Evolutionary conservation across 805 yeast genomes (phyloP), one percentile per base, ranked within the genome.

Genomic region (Saccharomycopsis javanensis): DNA sequence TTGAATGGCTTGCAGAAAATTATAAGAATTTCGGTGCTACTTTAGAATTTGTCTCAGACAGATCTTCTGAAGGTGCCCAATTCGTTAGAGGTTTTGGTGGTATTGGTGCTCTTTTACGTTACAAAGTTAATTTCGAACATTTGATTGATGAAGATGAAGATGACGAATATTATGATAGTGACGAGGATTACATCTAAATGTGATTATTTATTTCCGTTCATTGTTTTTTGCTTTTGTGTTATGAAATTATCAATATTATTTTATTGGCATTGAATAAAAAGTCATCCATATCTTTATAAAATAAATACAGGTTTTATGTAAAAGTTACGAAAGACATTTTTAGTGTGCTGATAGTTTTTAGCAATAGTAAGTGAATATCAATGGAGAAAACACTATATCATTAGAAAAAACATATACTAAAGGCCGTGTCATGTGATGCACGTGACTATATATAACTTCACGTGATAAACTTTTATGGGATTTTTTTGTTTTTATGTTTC

Each of bases 61-160:
- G 89, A 75, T 87, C 96, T 23, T 85, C 96, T 50, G 99, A 94
- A 75, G 99, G 99, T 78, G 96, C 98, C 51, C 99, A 94, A 77
- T 94, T 94, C 73, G 95, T 86, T 60, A 85, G 83, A 66, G 99
- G 99, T 60, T 94, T 94, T 69, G 99, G 99, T 86, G 99, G 99
- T 75, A 81, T 94, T 64, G 99, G 99, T 72, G 97, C 97, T 58
- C 71, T 94, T 66, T 77, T 94, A 71, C 89, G 99, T 76, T 94
- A 94, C 75, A 90, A 90, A 74, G 94, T 94, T 65, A 94, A 94
- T 76, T 94, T 94, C 67, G 99, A 94, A 72, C 97, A 90, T 77
- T 80, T 94, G 69, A 86, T 77, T 55, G 90, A 83, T 71, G 86
- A 84, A 67, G 73, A 70, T 54, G 62, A 58, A 18, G 62, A 69